Conservation (phyloP, 108 stramenopile genomes). For the Phaeodactylum tricornutum region DNA sequence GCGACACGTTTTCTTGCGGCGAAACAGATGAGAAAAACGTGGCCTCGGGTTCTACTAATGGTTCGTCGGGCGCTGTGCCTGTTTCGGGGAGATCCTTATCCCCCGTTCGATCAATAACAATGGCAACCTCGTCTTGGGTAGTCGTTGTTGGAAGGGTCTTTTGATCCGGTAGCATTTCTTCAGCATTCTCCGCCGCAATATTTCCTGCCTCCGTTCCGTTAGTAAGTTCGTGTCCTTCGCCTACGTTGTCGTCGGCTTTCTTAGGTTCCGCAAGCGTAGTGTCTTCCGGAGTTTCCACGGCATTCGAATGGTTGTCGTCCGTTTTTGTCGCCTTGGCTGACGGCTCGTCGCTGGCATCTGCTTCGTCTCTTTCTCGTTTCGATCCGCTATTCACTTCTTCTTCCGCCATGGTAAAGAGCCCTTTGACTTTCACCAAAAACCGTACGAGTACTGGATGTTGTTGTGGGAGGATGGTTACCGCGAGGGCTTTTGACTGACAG, state of each 20-base stretch:
- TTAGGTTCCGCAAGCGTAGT: neutral
- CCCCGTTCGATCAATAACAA: neutral
- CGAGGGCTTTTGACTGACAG: too few species aligned
- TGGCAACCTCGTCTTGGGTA: neutral
- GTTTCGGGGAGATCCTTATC: neutral
- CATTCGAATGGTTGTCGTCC: neutral
- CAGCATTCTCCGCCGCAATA: neutral
- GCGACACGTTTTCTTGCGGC: neutral
- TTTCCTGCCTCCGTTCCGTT: neutral
- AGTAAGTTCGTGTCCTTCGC: neutral
- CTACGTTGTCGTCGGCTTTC: neutral
- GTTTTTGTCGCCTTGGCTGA: too few species aligned
- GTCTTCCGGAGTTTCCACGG: neutral
- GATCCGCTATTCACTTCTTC: too few species aligned
- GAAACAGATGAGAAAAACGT: neutral
- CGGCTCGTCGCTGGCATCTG: too few species aligned
- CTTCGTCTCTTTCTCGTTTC: too few species aligned
- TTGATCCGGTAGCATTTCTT: too few species aligned
- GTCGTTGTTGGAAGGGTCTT: too few species aligned
- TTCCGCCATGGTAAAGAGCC: too few species aligned
- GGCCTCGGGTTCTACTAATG: neutral
- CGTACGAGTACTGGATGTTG: too few species aligned
- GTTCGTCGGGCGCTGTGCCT: too few species aligned
- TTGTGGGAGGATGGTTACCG: too few species aligned
- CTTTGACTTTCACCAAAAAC: too few species aligned